Conservation (phyloP, 139 green algal genomes). For the Gonium pectorale region DNA sequence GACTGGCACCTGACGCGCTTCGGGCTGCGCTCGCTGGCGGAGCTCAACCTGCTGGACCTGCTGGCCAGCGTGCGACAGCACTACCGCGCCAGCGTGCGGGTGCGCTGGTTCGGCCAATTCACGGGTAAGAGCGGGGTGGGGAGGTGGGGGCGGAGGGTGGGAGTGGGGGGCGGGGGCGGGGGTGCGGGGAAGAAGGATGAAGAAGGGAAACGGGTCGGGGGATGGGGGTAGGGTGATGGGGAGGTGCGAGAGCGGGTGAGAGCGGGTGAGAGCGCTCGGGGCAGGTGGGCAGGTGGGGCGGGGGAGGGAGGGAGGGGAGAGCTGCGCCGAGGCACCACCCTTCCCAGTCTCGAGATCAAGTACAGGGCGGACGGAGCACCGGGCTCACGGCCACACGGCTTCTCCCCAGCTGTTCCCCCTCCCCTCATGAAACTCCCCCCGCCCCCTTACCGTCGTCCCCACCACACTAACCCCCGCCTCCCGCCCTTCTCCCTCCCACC, state of each 20-base stretch:
- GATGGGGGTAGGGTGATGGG: no score
- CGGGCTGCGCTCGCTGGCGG: slow-evolving; percentile 70
- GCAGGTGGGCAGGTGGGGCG: no score
- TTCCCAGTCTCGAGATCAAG: no score
- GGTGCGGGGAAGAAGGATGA: background rate
- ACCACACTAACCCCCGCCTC: background rate
- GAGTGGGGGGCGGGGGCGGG: background rate
- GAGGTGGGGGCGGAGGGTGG: background rate
- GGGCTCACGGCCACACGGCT: no score
- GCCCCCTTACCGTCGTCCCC: background rate
- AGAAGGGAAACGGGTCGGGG: no score
- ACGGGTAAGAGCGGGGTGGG: slow-evolving; percentile 25
- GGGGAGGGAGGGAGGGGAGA: no score
- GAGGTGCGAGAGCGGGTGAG: no score
- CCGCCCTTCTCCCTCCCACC: background rate
- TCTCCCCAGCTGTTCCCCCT: background rate
- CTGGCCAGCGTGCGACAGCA: slow-evolving; percentile 61
- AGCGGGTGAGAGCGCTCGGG: no score
- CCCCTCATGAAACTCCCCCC: background rate
- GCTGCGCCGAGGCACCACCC: no score
- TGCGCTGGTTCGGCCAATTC: slow-evolving; percentile 59
- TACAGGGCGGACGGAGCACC: no score
- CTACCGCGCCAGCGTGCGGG: slow-evolving; percentile 24
- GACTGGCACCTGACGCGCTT: slow-evolving; percentile 77
- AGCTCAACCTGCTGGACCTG: slow-evolving; percentile 70